These are phyloP conservation scores for Termitomyces sp. DNA, from an alignment of 768 basidiomycete species.

Conservation along the genomic window DNA sequence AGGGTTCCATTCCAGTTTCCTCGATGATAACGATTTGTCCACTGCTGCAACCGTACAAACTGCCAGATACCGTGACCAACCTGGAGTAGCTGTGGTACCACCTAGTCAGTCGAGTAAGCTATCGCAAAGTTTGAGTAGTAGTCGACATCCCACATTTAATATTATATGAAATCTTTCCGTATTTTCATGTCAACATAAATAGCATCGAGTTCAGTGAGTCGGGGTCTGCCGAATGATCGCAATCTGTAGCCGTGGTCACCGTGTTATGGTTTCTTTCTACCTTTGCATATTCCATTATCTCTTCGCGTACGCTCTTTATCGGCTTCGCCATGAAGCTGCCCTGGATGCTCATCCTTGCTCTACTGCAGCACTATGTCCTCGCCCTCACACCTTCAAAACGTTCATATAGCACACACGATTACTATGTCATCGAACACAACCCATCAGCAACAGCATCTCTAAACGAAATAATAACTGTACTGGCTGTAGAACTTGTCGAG, in stretches of 20 bases:
- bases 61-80: slow-evolving; percentile 50
- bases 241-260: background rate
- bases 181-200: background rate
- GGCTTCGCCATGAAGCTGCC: slow-evolving; percentile 23
- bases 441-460: slow-evolving; percentile 40
- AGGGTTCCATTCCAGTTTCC: slow-evolving; percentile 74
- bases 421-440: slow-evolving; percentile 76
- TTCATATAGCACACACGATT: slow-evolving; percentile 61
- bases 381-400: slow-evolving; percentile 41
- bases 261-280: background rate
- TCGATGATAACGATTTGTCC: slow-evolving; percentile 68
- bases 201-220: background rate
- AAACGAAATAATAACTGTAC: slow-evolving; percentile 54
- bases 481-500: slow-evolving; percentile 85
- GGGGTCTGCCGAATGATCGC: slow-evolving; percentile 3
- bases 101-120: slow-evolving; percentile 3
- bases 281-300: background rate
- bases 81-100: slow-evolving; percentile 20
- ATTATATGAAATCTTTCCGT: background rate
- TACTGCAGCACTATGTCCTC: slow-evolving; percentile 24
- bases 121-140: background rate
- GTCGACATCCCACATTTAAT: background rate
- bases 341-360: slow-evolving; percentile 23
- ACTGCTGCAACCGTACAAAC: slow-evolving; percentile 26
- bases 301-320: slow-evolving; percentile 7